A percentile compares a stretch with the other conserved stretches of the same genome.
phyloP scores from a whole-genome alignment of 805 yeast species.

The Candida tammaniensis region DNA sequence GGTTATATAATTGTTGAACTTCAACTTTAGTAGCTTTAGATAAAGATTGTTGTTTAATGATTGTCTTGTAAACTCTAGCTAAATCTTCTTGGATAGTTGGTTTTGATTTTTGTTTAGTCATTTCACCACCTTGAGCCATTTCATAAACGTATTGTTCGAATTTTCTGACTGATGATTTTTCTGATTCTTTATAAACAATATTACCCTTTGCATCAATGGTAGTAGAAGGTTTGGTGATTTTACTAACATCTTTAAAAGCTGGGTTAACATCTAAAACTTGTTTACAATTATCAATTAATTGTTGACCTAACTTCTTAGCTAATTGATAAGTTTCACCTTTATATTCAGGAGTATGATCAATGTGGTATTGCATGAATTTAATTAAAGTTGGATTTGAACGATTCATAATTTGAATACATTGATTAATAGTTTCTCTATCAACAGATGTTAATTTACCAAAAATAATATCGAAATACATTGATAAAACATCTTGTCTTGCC shows the following conservation, averaged over 20 bases:
- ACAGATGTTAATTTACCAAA: conserved; percentile 89
- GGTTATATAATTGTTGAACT: conserved; percentile 68
- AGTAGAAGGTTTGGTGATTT: conserved; percentile 95
- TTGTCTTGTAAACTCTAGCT: conserved; percentile 76
- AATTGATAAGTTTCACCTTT: conserved; percentile 92
- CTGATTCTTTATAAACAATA: conserved; percentile 76
- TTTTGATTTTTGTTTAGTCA: conserved; percentile 60
- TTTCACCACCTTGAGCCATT: conserved; percentile 92
- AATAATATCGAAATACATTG: conserved; percentile 92
- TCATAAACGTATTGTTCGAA: conserved; percentile 92
- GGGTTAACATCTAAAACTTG: conserved; percentile 80
- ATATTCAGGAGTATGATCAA: conserved; percentile 75
- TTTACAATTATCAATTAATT: conserved; percentile 91
- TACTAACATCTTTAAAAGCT: conserved; percentile 90
- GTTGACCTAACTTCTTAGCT: conserved; percentile 87
- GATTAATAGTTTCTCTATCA: conserved; percentile 94
- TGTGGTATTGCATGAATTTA: conserved; percentile 92
- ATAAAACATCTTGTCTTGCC: conserved; percentile 96
- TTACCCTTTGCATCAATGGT: conserved; percentile 85
- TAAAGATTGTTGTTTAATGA: conserved; percentile 69
- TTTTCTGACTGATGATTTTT: conserved; percentile 89
- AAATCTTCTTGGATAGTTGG: conserved; percentile 85
- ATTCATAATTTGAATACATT: conserved; percentile 97
- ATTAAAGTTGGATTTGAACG: conserved; percentile 91
- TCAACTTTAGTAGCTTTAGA: conserved; percentile 61